phyloP scores from a whole-genome alignment of 2,329 filamentous ascomycete species.

The Aspergillus luchuensis region DNA sequence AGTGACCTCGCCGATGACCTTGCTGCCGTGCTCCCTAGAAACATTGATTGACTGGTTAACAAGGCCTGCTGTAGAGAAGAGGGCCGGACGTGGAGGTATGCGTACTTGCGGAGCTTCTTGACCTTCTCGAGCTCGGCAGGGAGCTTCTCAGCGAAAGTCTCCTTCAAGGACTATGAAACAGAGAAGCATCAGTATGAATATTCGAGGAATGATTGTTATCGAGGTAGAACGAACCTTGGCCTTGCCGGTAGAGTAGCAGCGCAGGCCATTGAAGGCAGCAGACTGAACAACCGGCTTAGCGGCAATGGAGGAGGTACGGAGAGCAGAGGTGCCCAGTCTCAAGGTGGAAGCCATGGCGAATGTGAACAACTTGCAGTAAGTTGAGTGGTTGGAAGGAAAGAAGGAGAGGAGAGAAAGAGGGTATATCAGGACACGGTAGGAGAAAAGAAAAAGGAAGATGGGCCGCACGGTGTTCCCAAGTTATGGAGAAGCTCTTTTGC shows the following conservation, averaged over 20 bases:
- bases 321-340: conserved; percentile 76
- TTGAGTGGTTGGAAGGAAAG: conserved; percentile 36
- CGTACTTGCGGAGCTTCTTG: conserved; percentile 96
- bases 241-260: conserved; percentile 89
- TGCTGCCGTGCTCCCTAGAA: conserved; percentile 85
- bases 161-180: conserved; percentile 80
- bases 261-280: conserved; percentile 76
- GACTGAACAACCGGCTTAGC: conserved; percentile 68
- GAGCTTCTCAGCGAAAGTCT: conserved; percentile 94
- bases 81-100: conserved; percentile 20
- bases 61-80: conserved; percentile 16
- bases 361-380: conserved; percentile 36
- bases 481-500: conserved; percentile 36
- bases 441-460: conserved; percentile 34
- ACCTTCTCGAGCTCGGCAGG: conserved; percentile 98
- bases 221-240: conserved; percentile 64
- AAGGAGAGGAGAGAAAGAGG: conserved; percentile 31
- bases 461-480: conserved; percentile 13
- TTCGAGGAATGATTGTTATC: conserved; percentile 29
- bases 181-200: conserved; percentile 28
- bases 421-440: conserved; percentile 40
- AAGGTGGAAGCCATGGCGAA: conserved; percentile 78
- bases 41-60: conserved; percentile 23
- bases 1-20: conserved; percentile 95
- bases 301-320: conserved; percentile 73